Evolutionary conservation across 2,329 filamentous ascomycete genomes (phyloP), one percentile per base, ranked within the genome.

Genomic region (Sporothrix globosa): DNA sequence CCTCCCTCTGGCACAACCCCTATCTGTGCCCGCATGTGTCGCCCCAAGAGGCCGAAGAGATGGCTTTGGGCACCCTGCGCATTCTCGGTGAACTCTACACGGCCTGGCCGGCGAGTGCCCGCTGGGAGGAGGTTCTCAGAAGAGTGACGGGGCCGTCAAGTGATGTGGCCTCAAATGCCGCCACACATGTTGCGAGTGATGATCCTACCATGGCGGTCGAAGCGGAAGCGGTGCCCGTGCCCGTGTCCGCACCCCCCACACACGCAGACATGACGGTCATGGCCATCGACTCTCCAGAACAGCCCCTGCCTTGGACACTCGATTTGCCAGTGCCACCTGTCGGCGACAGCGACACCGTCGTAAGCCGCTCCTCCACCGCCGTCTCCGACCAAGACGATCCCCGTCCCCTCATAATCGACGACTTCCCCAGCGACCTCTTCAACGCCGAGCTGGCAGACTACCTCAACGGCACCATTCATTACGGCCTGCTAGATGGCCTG

Each of bases 61-160:
- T 74, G 71, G 73, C 72, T 0, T 41, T 74, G 41, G 61, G 70
- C 13, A 72, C 74, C 0, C 72, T 76, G 41, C 69, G 71, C 46
- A 73, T 76, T 48, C 69, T 76, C 14, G 61, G 61, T 30, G 73
- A 74, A 48, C 72, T 76, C 19, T 73, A 76, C 50, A 46, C 66
- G 13, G 71, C 74, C 2, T 76, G 75, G 75, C 75, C 75, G 0
- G 73, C 73, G 4, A 74, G 72, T 63, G 72, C 72, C 7, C 68
- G 73, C 54, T 76, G 75, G 75, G 71, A 75, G 27, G 72, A 75
- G 70, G 73, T 72, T 1, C 50, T 76, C 44, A 69, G 73, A 50
- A 73, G 74, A 11, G 73, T 74, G 48, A 70, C 74, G 3, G 68
- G n/a, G 4, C 63, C 34, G 11, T 24, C 58, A 21, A 14, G 17